Conservation (phyloP, 2,329 filamentous ascomycete genomes). For the Anthostomella pinea region DNA sequence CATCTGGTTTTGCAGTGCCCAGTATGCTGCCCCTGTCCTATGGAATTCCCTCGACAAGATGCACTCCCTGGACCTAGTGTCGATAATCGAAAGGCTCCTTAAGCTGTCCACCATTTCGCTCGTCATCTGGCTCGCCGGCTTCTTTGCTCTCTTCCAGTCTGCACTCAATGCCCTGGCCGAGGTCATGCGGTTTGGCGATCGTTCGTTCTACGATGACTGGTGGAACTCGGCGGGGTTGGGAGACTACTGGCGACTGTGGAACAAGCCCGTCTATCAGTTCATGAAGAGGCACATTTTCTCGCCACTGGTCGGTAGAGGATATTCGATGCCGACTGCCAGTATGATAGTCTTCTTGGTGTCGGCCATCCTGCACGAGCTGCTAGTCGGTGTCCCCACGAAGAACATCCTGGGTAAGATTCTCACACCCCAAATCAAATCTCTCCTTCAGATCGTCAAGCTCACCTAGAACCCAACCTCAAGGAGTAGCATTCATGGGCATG, state of each 20-base stretch:
- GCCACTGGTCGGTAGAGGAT: constrained; percentile 81
- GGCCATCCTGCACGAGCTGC: constrained; percentile 83
- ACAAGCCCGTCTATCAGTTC: constrained; percentile 94
- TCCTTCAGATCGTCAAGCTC: background rate
- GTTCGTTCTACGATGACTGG: constrained; percentile 96
- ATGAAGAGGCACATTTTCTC: constrained; percentile 94
- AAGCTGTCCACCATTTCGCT: constrained; percentile 95
- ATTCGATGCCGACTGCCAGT: constrained; percentile 68
- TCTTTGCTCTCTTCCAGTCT: constrained; percentile 95
- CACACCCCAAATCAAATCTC: background rate
- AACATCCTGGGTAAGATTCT: constrained; percentile 72
- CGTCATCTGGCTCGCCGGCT: constrained; percentile 95
- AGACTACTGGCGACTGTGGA: constrained; percentile 94
- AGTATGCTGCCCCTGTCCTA: constrained; percentile 89
- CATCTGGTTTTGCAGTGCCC: constrained; percentile 92
- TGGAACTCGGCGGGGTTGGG: constrained; percentile 91
- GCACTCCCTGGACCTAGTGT: constrained; percentile 71
- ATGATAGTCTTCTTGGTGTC: constrained; percentile 84
- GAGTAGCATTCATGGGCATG: constrained; percentile 93
- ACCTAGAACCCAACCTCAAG: constrained; percentile 38
- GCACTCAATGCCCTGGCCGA: constrained; percentile 89
- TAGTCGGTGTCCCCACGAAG: constrained; percentile 92
- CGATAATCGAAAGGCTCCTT: constrained; percentile 84
- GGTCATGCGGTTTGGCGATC: constrained; percentile 83
- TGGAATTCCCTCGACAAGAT: constrained; percentile 89